phyloP scores from a whole-genome alignment of 257 asterid genomes.

The Mitragyna speciosa region DNA sequence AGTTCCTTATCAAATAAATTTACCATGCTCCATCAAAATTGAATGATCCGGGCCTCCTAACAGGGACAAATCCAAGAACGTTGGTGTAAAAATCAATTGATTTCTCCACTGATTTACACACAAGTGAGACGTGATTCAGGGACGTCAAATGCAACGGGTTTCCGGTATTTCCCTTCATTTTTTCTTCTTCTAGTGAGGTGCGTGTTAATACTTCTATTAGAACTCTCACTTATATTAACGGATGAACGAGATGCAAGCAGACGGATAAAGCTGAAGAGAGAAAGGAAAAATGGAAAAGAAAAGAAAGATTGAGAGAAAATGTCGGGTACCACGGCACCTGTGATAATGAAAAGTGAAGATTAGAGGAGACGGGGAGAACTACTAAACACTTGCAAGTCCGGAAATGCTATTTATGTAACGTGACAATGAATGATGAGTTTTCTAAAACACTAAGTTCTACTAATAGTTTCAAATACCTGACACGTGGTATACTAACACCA shows the following conservation, averaged over 20 bases:
- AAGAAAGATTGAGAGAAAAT: not conserved
- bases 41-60: constrained; percentile 85
- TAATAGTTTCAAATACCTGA: too few relatives aligned
- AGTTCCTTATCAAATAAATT: not conserved
- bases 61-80: constrained; percentile 84
- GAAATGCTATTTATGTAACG: too few relatives aligned
- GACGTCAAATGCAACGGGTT: constrained; percentile 83
- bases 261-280: not conserved
- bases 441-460: too few relatives aligned
- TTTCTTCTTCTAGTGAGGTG: not conserved
- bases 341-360: not conserved
- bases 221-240: not conserved
- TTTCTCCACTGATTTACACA: constrained; percentile 79
- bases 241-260: not conserved
- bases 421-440: too few relatives aligned
- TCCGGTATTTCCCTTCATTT: constrained; percentile 57
- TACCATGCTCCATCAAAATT: constrained; percentile 95
- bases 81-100: constrained; percentile 70
- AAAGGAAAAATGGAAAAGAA: not conserved
- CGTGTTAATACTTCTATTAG: not conserved
- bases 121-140: constrained; percentile 79
- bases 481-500: too few relatives aligned
- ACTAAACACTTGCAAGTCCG: not conserved
- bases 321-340: not conserved
- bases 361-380: not conserved